A percentile compares a stretch with the other conserved stretches of the same genome.
phyloP scores from a whole-genome alignment of 2,329 filamentous ascomycete genomes.

The Trichoderma sp. region DNA sequence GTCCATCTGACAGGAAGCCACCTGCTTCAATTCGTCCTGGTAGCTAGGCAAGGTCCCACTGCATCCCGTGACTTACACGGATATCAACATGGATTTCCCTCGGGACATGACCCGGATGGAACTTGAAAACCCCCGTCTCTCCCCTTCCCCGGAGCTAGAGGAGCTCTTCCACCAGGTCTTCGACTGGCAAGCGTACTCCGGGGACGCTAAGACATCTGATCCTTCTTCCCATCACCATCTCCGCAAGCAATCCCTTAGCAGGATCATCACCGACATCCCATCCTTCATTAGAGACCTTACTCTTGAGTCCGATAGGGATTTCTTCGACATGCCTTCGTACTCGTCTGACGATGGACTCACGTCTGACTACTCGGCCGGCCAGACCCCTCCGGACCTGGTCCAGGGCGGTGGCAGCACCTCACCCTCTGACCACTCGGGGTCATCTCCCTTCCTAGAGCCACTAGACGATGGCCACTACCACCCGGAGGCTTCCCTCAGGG shows the following conservation, averaged over 20 bases:
- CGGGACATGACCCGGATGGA: constrained; percentile 39
- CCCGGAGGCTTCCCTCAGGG: constrained; percentile 36
- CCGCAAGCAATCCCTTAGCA: constrained; percentile 34
- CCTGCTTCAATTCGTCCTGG: constrained; percentile 40
- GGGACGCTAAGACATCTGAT: constrained; percentile 34
- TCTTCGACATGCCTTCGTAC: constrained; percentile 38
- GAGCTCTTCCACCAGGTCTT: constrained; percentile 40
- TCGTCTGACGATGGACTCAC: constrained; percentile 37
- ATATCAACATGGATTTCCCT: constrained; percentile 42
- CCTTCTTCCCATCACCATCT: constrained; percentile 33
- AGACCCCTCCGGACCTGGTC: constrained; percentile 42
- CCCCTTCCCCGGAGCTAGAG: constrained; percentile 41
- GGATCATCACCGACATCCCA: constrained; percentile 40
- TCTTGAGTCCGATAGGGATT: constrained; percentile 38
- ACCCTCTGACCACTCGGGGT: constrained; percentile 43
- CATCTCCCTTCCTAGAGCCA: constrained; percentile 36
- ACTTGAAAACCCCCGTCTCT: constrained; percentile 40
- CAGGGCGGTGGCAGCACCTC: constrained; percentile 42
- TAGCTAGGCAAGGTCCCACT: constrained; percentile 44
- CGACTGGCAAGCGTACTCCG: constrained; percentile 41
- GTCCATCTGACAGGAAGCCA: constrained; percentile 38
- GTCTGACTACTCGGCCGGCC: constrained; percentile 38
- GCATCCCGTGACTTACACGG: constrained; percentile 45
- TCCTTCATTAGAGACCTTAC: constrained; percentile 38
- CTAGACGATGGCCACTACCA: constrained; percentile 35